Evolutionary conservation across 2,329 filamentous ascomycete genomes (phyloP).

Genomic region (Penicillium sp.): DNA sequence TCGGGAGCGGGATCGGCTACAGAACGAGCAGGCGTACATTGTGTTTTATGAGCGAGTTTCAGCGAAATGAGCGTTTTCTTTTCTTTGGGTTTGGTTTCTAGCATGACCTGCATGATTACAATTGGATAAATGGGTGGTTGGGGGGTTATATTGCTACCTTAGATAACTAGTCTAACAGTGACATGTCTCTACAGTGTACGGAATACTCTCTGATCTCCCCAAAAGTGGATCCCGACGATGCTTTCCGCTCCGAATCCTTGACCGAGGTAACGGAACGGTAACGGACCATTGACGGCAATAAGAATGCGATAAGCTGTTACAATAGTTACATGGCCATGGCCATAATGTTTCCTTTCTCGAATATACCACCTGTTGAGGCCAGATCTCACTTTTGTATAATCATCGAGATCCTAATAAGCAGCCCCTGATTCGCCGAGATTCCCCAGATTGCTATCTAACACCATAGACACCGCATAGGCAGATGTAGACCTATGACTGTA

Average conservation of each 20-base stretch:
- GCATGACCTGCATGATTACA: constrained; percentile 11
- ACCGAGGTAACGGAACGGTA: constrained; percentile 24
- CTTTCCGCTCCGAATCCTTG: constrained; percentile 25
- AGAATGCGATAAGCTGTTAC: too few relatives aligned
- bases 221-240: constrained; percentile 21
- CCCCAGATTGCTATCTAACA: not conserved
- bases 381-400: constrained; percentile 2
- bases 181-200: not conserved
- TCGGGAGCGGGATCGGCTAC: constrained; percentile 49
- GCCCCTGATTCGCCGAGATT: constrained; percentile 25
- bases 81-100: constrained; percentile 2
- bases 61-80: constrained; percentile 34
- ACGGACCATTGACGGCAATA: too few relatives aligned
- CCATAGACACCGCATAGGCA: too few relatives aligned
- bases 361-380: too few relatives aligned
- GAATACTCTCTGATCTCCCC: not conserved
- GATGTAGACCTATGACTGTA: too few relatives aligned
- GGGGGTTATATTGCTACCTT: constrained; percentile 3
- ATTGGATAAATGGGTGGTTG: constrained; percentile 15
- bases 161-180: not conserved
- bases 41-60: constrained; percentile 58
- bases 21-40: constrained; percentile 63
- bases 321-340: too few relatives aligned
- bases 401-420: constrained; percentile 29
- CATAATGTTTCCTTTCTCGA: too few relatives aligned